Evolutionary conservation across 345 rosid species (phyloP).

Genomic region (Eucalyptus rudis): DNA sequence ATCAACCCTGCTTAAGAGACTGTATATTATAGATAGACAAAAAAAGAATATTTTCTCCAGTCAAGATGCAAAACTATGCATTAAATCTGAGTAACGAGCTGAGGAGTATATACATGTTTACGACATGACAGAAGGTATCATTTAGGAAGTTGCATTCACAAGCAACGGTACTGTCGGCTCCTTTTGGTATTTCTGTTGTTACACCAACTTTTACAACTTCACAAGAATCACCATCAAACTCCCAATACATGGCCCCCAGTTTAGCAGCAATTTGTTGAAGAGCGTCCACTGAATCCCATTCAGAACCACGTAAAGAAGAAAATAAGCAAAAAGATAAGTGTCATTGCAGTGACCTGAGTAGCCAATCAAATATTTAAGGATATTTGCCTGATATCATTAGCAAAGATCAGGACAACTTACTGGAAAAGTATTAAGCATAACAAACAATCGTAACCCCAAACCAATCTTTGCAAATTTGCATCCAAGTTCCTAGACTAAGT

Average conservation of each 20-base stretch:
- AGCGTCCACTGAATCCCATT: conserved; percentile 21
- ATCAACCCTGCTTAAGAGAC: not conserved
- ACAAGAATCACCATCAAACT: conserved; percentile 32
- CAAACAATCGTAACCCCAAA: not conserved
- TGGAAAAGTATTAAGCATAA: not conserved
- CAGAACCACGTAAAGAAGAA: not conserved
- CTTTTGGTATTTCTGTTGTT: not conserved
- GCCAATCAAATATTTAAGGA: not conserved
- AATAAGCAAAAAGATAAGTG: not conserved
- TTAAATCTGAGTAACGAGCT: not conserved
- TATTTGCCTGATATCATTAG: not conserved
- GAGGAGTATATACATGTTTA: conserved; percentile 6
- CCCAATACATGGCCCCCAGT: conserved; percentile 42
- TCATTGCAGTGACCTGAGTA: not conserved
- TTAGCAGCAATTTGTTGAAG: conserved; percentile 28
- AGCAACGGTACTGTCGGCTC: conserved; percentile 1
- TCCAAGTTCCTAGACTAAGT: not conserved
- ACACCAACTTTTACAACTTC: conserved; percentile 1
- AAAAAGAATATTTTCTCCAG: not conserved
- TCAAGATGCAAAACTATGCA: not conserved
- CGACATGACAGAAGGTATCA: conserved; percentile 18
- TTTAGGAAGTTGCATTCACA: conserved; percentile 22
- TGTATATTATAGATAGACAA: not conserved
- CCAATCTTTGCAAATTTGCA: not conserved
- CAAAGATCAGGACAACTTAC: not conserved